These are phyloP conservation scores for Fomitopsis pulvina DNA, from an alignment of 768 basidiomycete species.

Conservation along the genomic window DNA sequence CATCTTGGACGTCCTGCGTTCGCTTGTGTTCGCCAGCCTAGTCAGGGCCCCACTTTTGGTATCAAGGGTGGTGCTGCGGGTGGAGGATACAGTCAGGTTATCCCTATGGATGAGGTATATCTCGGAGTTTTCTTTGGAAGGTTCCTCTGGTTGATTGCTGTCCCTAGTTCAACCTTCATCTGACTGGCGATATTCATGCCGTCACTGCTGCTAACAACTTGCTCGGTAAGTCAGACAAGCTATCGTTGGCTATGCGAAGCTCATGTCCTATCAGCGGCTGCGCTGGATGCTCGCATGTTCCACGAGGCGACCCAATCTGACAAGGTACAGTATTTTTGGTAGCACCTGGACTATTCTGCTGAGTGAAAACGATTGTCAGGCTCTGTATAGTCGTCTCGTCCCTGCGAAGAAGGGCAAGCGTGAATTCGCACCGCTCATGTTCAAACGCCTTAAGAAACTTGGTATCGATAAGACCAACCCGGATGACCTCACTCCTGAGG, in stretches of 20 bases:
- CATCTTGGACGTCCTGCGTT: conserved; percentile 90
- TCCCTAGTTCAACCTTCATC: conserved; percentile 83
- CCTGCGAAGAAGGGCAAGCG: conserved; percentile 92
- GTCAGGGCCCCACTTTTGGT: conserved; percentile 97
- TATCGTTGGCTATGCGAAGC: too few species aligned
- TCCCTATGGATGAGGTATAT: conserved; percentile 94
- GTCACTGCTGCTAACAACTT: conserved; percentile 97
- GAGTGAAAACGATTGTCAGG: conserved; percentile 30
- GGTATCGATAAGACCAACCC: conserved; percentile 94
- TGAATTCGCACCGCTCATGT: conserved; percentile 93
- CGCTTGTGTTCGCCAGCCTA: conserved; percentile 96
- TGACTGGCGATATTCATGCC: conserved; percentile 97
- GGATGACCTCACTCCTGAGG: conserved; percentile 86
- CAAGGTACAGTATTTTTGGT: conserved; percentile 43
- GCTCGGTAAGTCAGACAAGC: conserved; percentile 48
- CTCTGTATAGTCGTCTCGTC: conserved; percentile 85
- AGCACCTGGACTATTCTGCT: neutral
- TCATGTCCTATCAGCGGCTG: conserved; percentile 58
- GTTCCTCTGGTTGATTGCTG: neutral
- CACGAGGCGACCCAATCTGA: conserved; percentile 95
- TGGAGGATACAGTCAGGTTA: conserved; percentile 97
- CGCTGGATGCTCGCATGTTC: conserved; percentile 95
- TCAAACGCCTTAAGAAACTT: conserved; percentile 91
- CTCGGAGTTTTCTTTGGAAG: neutral
- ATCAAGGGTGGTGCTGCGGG: conserved; percentile 99